A percentile compares a stretch with the other conserved stretches of the same genome.
Evolutionary conservation across 495 filamentous ascomycete genomes (phyloP).

Genomic region (Penicillium fimorum): DNA sequence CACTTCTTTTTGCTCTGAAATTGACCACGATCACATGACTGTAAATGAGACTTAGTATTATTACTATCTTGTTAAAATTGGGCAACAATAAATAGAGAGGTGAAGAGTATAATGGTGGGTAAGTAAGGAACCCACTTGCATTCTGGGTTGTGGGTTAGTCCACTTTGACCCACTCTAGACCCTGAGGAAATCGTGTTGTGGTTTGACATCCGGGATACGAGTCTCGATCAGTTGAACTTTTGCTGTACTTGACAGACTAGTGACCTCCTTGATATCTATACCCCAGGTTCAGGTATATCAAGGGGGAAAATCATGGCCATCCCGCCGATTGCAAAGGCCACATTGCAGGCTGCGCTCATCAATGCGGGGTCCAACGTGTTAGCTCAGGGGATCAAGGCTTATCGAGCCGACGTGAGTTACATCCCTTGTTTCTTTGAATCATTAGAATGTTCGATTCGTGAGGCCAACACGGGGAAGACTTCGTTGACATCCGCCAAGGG

Average conservation of each 20-base stretch:
- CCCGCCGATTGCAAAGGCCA: conserved; percentile 59
- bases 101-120: no score
- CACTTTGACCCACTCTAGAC: background rate
- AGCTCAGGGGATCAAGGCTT: conserved; percentile 68
- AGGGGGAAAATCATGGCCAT: conserved; percentile 20
- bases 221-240: background rate
- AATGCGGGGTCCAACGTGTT: conserved; percentile 70
- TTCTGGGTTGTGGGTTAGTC: background rate
- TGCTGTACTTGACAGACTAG: background rate
- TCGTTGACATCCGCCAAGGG: background rate
- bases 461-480: background rate
- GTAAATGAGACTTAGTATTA: no score
- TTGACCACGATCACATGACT: no score
- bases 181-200: background rate
- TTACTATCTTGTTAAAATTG: no score
- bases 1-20: no score
- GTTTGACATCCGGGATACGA: background rate
- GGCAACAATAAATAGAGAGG: no score
- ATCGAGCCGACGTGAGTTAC: conserved; percentile 53
- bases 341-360: conserved; percentile 65
- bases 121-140: no score
- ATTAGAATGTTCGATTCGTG: background rate
- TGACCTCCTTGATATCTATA: background rate
- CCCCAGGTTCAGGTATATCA: background rate
- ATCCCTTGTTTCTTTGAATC: conserved; percentile 6